Conservation (phyloP, 495 filamentous ascomycete species). For the Extremus antarcticus region DNA sequence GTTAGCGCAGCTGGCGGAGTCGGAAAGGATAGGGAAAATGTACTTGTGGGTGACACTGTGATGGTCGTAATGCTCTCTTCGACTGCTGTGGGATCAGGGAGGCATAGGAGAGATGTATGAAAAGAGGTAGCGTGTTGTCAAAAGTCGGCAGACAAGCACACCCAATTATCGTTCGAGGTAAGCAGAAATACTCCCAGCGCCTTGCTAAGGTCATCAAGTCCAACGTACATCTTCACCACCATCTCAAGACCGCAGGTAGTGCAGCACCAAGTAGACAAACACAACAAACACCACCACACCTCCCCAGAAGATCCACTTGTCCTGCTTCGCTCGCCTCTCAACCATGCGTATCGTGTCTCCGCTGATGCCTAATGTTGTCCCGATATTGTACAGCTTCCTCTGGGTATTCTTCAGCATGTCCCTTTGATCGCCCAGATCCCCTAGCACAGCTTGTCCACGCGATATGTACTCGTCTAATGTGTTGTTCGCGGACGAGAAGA, state of each 20-base stretch:
- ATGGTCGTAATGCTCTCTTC: too few species aligned
- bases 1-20: too few species aligned
- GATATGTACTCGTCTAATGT: conserved; percentile 92
- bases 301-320: conserved; percentile 95
- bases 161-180: too few species aligned
- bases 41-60: too few species aligned
- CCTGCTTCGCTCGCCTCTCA: conserved; percentile 79
- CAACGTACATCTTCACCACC: not conserved
- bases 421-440: conserved; percentile 78
- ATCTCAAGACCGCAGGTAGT: conserved; percentile 33
- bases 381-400: conserved; percentile 77
- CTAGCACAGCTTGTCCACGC: conserved; percentile 76
- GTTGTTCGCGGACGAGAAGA: conserved; percentile 64
- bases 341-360: conserved; percentile 96
- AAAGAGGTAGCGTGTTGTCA: too few species aligned
- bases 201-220: not conserved
- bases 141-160: too few species aligned
- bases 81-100: too few species aligned
- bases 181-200: not conserved
- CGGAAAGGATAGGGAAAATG: too few species aligned
- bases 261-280: conserved; percentile 84
- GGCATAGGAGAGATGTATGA: too few species aligned
- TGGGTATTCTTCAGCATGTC: conserved; percentile 94
- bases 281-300: conserved; percentile 81
- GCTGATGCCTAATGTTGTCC: conserved; percentile 84